Conservation (phyloP, 495 filamentous ascomycete species). For the Hypoxylon fuscum region DNA sequence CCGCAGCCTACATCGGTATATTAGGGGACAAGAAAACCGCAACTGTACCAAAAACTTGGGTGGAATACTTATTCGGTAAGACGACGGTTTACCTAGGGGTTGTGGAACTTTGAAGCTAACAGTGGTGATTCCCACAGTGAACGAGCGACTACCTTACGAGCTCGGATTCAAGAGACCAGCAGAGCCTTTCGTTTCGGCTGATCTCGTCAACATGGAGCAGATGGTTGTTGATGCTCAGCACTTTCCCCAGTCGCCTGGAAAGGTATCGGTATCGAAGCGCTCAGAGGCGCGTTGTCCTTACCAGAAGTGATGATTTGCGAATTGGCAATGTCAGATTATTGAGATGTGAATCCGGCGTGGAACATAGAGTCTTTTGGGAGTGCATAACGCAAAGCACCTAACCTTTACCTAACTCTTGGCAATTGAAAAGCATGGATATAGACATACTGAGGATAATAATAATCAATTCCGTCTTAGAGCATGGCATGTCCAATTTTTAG, state of each 20-base stretch:
- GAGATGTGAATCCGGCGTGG: too few species aligned
- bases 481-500: too few species aligned
- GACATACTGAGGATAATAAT: too few species aligned
- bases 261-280: constrained; percentile 15
- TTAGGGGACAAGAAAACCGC: constrained; percentile 53
- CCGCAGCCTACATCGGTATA: constrained; percentile 54
- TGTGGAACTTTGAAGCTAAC: constrained; percentile 22
- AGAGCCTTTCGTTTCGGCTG: neutral
- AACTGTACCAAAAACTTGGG: constrained; percentile 47
- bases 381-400: too few species aligned
- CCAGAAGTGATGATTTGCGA: neutral
- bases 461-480: too few species aligned
- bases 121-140: constrained; percentile 42
- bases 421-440: too few species aligned
- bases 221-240: neutral
- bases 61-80: constrained; percentile 61
- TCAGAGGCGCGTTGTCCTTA: neutral
- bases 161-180: constrained; percentile 48
- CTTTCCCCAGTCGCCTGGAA: constrained; percentile 22
- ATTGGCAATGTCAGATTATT: too few species aligned
- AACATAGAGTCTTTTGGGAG: too few species aligned
- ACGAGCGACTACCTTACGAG: constrained; percentile 57
- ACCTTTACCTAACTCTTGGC: too few species aligned
- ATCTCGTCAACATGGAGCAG: constrained; percentile 5
- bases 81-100: neutral